Conservation (phyloP, 1,139 yeast genomes). For the Petasospora fabianii region DNA sequence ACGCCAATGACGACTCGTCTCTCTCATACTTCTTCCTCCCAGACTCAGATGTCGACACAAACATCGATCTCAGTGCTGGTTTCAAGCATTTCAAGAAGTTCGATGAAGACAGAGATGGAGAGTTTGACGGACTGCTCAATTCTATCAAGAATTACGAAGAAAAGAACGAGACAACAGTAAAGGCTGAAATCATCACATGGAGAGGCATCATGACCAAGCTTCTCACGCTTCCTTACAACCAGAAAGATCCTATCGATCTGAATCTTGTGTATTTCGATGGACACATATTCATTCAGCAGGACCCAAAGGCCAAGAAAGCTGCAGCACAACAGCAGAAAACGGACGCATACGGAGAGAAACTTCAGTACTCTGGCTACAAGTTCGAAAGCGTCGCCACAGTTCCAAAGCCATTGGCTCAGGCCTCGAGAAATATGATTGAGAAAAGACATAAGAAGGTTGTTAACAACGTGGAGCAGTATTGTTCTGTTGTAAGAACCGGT, state of each 20-base stretch:
- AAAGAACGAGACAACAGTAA: constrained; percentile 41
- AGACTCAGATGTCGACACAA: constrained; percentile 52
- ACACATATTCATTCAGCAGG: constrained; percentile 75
- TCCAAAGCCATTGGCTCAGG: constrained; percentile 70
- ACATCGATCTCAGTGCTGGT: constrained; percentile 64
- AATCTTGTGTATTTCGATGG: constrained; percentile 71
- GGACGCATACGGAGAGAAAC: constrained; percentile 32
- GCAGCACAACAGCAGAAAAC: too few species aligned
- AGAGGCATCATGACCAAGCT: constrained; percentile 77
- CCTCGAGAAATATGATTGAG: constrained; percentile 64
- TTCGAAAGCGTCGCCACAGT: constrained; percentile 80
- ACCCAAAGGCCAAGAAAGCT: constrained; percentile 34
- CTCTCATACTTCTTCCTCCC: constrained; percentile 76
- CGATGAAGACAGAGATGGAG: constrained; percentile 51
- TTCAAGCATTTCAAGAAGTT: constrained; percentile 51
- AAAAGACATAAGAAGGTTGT: constrained; percentile 54
- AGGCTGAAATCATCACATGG: constrained; percentile 72
- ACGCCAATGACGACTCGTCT: constrained; percentile 47
- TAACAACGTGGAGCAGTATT: constrained; percentile 70
- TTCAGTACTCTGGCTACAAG: constrained; percentile 72
- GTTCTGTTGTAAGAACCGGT: constrained; percentile 78
- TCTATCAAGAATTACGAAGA: constrained; percentile 57
- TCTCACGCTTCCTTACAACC: constrained; percentile 56
- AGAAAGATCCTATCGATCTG: constrained; percentile 55
- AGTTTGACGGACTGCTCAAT: constrained; percentile 54